Percentiles rank a stretch among this genome's conserved stretches.
Conservation (phyloP, 345 rosid species). For the Aethionema arabicum region DNA sequence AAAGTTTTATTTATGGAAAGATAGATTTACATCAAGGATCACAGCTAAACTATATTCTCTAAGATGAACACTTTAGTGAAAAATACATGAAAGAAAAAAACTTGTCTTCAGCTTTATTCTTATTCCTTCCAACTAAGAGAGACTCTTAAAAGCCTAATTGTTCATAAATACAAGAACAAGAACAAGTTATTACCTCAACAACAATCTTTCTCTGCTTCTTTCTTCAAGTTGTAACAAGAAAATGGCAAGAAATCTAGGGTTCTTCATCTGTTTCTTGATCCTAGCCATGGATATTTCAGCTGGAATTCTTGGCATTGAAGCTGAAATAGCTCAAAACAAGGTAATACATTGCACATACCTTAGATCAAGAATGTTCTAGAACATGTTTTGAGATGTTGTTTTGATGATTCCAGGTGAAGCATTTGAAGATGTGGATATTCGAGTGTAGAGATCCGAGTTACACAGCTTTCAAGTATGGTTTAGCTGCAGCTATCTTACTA, state of each 20-base stretch:
- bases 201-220: conserved; percentile 21
- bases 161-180: conserved; percentile 28
- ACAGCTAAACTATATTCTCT: conserved; percentile 31
- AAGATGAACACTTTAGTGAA: conserved; percentile 24
- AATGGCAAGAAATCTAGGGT: conserved; percentile 37
- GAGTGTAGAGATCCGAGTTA: conserved; percentile 82
- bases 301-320: conserved; percentile 42
- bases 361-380: not conserved
- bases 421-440: conserved; percentile 64
- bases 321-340: conserved; percentile 45
- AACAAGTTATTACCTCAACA: conserved; percentile 23
- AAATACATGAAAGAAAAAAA: conserved; percentile 20
- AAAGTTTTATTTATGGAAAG: not conserved
- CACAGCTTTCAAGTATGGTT: conserved; percentile 68
- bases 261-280: conserved; percentile 38
- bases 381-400: not conserved
- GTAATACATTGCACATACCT: conserved; percentile 20
- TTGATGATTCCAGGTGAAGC: conserved; percentile 54
- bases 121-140: conserved; percentile 33
- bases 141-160: conserved; percentile 21
- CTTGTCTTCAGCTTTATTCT: conserved; percentile 29
- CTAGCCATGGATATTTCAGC: conserved; percentile 43
- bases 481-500: conserved; percentile 68
- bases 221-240: conserved; percentile 5
- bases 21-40: conserved; percentile 27